These are phyloP conservation scores for Linnemannia schmuckeri DNA, from an alignment of 192 early-diverging fungal species.

Conservation along the genomic window DNA sequence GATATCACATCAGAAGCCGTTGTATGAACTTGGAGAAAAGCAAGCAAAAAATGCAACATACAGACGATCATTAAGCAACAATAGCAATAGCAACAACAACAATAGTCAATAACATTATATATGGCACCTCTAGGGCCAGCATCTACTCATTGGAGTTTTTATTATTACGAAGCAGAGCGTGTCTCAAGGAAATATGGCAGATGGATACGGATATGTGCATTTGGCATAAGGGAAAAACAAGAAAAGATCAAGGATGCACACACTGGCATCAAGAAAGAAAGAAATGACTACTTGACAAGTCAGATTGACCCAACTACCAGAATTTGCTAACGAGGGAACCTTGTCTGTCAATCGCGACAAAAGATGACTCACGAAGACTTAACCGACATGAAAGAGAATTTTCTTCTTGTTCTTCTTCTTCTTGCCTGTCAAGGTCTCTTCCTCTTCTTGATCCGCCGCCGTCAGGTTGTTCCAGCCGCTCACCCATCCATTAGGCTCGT, in stretches of 20 bases:
- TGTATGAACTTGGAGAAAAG: too few species aligned
- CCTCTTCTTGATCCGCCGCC: slow-evolving; percentile 39
- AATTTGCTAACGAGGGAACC: not conserved
- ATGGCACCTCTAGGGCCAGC: not conserved
- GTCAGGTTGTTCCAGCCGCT: slow-evolving; percentile 40
- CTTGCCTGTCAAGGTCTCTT: slow-evolving; percentile 64
- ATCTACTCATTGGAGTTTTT: not conserved
- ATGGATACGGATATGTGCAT: too few species aligned
- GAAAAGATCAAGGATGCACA: too few species aligned
- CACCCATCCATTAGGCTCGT: slow-evolving; percentile 48
- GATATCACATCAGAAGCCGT: too few species aligned
- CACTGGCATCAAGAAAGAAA: not conserved
- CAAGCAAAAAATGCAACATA: not conserved
- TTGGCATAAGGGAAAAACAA: too few species aligned
- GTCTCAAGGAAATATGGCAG: too few species aligned
- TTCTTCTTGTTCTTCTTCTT: slow-evolving; percentile 74
- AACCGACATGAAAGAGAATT: slow-evolving; percentile 76
- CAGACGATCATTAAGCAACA: not conserved
- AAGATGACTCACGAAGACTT: slow-evolving; percentile 26
- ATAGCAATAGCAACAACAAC: not conserved
- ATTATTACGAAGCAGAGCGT: too few species aligned
- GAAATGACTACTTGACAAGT: not conserved
- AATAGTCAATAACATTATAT: not conserved
- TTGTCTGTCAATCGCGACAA: not conserved
- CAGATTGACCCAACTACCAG: not conserved